These are phyloP conservation scores for Areca catechu DNA, from an alignment of 176 grass and related monocot species.

Conservation along the genomic window DNA sequence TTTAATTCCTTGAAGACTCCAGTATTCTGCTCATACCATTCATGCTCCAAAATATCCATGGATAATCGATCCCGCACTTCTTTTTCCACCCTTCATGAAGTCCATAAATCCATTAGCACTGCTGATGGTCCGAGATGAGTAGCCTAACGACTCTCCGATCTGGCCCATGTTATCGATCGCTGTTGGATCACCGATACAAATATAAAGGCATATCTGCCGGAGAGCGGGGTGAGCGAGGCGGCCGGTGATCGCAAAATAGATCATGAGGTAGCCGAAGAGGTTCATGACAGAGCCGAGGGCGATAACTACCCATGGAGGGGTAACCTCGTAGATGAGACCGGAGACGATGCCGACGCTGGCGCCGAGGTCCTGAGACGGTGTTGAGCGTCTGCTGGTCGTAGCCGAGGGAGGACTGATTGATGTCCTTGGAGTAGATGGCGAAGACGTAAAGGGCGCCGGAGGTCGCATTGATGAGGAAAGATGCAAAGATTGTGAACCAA, in stretches of 20 bases:
- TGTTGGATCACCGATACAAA: constrained; percentile 55
- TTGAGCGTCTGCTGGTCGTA: constrained; percentile 78
- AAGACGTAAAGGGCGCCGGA: constrained; percentile 70
- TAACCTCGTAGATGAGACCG: constrained; percentile 49
- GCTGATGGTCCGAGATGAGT: constrained; percentile 36
- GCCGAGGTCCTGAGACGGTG: constrained; percentile 63
- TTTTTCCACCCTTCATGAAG: too few species aligned
- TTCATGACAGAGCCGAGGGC: constrained; percentile 52
- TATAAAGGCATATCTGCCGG: constrained; percentile 75
- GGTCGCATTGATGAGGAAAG: constrained; percentile 53
- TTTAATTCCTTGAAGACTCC: too few species aligned
- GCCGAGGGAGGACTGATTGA: constrained; percentile 56
- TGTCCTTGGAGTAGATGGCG: constrained; percentile 62
- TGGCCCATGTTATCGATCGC: constrained; percentile 79
- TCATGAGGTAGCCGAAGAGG: constrained; percentile 68
- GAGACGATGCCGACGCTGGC: constrained; percentile 54
- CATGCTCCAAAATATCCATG: too few species aligned
- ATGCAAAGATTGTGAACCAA: constrained; percentile 81
- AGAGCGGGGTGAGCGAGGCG: constrained; percentile 22
- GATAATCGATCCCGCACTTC: too few species aligned
- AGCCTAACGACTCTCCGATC: constrained; percentile 69
- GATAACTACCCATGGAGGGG: constrained; percentile 50
- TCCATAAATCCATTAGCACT: too few species aligned
- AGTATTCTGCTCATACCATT: too few species aligned
- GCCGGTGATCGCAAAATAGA: constrained; percentile 53